A percentile compares a stretch with the other conserved stretches of the same genome.
Evolutionary conservation across 164 flowering plant species (phyloP).

Genomic region (Piper longum): DNA sequence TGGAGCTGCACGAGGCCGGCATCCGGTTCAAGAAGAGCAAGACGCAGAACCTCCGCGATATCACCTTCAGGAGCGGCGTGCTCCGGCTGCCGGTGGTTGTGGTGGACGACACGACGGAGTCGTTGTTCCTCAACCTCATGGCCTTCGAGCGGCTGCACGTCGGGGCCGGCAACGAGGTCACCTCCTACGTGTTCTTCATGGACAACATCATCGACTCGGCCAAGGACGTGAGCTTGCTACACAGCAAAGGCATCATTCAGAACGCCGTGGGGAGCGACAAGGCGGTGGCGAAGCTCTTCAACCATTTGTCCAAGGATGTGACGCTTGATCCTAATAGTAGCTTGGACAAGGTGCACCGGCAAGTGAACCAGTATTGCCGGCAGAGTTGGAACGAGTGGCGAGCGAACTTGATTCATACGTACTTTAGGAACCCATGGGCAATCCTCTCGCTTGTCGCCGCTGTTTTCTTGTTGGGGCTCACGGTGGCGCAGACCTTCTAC

Average conservation of each 20-base stretch:
- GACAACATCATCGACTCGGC: constrained; percentile 39
- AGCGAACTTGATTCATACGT: no score
- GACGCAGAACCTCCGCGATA: constrained; percentile 26
- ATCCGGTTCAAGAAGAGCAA: constrained; percentile 30
- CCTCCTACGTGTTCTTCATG: constrained; percentile 44
- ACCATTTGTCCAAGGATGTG: constrained; percentile 29
- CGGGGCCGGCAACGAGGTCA: constrained; percentile 39
- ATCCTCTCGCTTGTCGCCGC: no score
- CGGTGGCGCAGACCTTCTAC: no score
- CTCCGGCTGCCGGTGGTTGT: constrained; percentile 28
- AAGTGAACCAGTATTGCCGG: no score
- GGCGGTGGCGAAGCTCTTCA: constrained; percentile 43
- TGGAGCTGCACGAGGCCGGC: constrained; percentile 42
- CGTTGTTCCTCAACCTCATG: constrained; percentile 38
- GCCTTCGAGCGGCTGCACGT: constrained; percentile 44
- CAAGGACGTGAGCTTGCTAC: constrained; percentile 30
- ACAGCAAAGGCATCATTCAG: constrained; percentile 25
- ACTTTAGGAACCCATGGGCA: no score
- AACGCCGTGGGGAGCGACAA: constrained; percentile 46
- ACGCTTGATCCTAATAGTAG: constrained; percentile 21
- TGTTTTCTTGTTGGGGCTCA: no score
- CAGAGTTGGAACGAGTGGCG: no score
- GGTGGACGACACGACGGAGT: constrained; percentile 39
- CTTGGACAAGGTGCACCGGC: no score
- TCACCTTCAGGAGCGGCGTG: constrained; percentile 27